phyloP scores from a whole-genome alignment of 768 basidiomycete genomes.

The Russula lepida region DNA sequence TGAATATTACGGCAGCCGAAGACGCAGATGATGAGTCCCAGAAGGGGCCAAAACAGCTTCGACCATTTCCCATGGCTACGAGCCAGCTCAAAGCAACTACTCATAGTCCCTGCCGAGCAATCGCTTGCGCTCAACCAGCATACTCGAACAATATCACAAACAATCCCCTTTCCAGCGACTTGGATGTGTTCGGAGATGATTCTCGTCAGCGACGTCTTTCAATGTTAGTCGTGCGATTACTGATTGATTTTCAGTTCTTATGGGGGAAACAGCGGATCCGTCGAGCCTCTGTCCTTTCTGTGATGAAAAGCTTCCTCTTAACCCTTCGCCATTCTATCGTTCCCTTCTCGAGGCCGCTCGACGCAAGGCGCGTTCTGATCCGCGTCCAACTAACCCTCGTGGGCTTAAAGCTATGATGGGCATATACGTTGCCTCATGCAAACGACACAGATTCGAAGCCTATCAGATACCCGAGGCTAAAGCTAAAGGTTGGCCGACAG shows the following conservation, averaged over 20 bases:
- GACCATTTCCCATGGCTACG: constrained; percentile 18
- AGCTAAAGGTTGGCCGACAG: constrained; percentile 65
- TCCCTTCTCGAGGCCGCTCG: constrained; percentile 44
- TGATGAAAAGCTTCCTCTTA: constrained; percentile 55
- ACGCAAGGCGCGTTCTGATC: constrained; percentile 48
- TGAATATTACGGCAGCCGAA: neutral
- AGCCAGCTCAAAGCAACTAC: neutral
- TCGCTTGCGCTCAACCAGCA: neutral
- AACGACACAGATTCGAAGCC: constrained; percentile 71
- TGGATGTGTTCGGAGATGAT: constrained; percentile 10
- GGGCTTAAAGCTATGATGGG: constrained; percentile 48
- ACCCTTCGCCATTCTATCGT: constrained; percentile 51
- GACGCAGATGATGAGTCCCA: neutral
- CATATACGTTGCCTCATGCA: constrained; percentile 60
- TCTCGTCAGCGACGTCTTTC: constrained; percentile 15
- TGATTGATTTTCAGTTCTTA: constrained; percentile 35
- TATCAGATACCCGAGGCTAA: constrained; percentile 65
- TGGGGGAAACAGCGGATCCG: constrained; percentile 49
- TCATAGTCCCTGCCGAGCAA: neutral
- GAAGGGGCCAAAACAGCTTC: constrained; percentile 6
- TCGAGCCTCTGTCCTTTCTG: constrained; percentile 73
- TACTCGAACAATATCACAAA: neutral
- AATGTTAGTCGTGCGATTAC: neutral
- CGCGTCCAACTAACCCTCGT: constrained; percentile 58
- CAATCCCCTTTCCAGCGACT: neutral